These are phyloP conservation scores for Colletotrichum sublineola DNA, from an alignment of 2,329 filamentous ascomycete genomes.

Conservation along the genomic window DNA sequence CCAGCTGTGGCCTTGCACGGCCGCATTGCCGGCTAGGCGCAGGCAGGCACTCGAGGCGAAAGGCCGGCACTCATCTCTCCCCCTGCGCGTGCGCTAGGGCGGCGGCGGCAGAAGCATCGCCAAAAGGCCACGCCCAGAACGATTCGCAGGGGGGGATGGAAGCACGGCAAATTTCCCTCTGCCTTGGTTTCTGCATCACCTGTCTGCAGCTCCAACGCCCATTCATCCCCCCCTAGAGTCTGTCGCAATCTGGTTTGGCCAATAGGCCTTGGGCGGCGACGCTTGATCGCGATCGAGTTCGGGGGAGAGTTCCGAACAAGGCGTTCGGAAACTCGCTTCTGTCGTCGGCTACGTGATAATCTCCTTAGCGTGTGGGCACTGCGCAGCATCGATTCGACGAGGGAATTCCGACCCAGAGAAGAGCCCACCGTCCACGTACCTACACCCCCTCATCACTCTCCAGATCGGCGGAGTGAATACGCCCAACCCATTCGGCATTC, in stretches of 20 bases:
- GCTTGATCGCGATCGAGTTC: slow-evolving; percentile 18
- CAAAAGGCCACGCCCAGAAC: neutral
- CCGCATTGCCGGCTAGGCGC: slow-evolving; percentile 20
- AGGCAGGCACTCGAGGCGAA: neutral
- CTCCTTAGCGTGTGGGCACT: slow-evolving; percentile 13
- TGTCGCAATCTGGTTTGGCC: slow-evolving; percentile 27
- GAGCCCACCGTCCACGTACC: slow-evolving; percentile 2
- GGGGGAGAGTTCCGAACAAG: slow-evolving; percentile 5
- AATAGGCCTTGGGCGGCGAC: slow-evolving; percentile 23
- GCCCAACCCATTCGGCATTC: neutral
- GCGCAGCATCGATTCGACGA: neutral
- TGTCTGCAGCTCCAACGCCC: neutral
- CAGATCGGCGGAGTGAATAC: neutral
- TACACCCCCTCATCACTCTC: too few relatives aligned
- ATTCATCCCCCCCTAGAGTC: neutral
- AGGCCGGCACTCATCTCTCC: slow-evolving; percentile 8
- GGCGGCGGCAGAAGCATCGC: neutral
- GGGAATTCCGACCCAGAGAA: neutral
- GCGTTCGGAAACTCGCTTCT: neutral
- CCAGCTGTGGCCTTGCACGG: slow-evolving; percentile 5
- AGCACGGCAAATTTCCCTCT: slow-evolving; percentile 36
- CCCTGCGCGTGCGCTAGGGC: neutral
- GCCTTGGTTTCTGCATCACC: slow-evolving; percentile 39
- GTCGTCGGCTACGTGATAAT: slow-evolving; percentile 12
- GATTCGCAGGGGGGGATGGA: slow-evolving; percentile 1